A percentile compares a stretch with the other conserved stretches of the same genome.
phyloP scores from a whole-genome alignment of 148 eudicot genomes.

The Nepenthes mirabilis region DNA sequence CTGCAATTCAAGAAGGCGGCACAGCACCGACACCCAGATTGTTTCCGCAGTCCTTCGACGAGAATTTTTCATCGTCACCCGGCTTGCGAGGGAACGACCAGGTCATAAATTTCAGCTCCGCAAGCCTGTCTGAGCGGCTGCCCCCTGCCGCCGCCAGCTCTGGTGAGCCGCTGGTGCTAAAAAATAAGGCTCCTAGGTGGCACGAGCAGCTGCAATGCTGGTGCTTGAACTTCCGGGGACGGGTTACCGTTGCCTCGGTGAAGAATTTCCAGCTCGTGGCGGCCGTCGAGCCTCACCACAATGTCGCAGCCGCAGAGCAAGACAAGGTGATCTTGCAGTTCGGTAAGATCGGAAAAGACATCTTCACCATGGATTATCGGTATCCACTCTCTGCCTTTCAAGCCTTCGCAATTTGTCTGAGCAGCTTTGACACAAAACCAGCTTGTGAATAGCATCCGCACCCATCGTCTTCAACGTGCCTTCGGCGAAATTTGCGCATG shows the following conservation, averaged over 20 bases:
- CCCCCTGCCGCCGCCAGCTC: slow-evolving; percentile 7
- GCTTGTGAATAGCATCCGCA: slow-evolving; percentile 54
- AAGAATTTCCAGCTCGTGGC: slow-evolving; percentile 96
- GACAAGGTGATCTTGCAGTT: slow-evolving; percentile 79
- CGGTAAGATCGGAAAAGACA: slow-evolving; percentile 83
- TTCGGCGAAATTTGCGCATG: too few species aligned
- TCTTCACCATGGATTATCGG: slow-evolving; percentile 90
- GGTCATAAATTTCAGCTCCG: slow-evolving; percentile 25
- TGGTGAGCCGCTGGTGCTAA: slow-evolving; percentile 47
- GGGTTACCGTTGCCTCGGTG: slow-evolving; percentile 89
- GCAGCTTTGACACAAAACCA: slow-evolving; percentile 91
- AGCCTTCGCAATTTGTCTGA: slow-evolving; percentile 84
- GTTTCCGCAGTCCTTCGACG: slow-evolving; percentile 35
- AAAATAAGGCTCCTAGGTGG: slow-evolving; percentile 91
- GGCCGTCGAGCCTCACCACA: slow-evolving; percentile 57
- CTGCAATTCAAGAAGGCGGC: slow-evolving; percentile 85
- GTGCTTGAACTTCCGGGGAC: slow-evolving; percentile 85
- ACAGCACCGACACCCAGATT: slow-evolving; percentile 76
- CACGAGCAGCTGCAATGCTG: slow-evolving; percentile 93
- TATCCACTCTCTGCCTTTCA: slow-evolving; percentile 88
- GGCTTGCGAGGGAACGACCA: slow-evolving; percentile 28
- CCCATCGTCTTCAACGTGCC: neutral
- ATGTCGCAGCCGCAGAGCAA: slow-evolving; percentile 52
- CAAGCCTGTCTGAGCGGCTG: slow-evolving; percentile 11
- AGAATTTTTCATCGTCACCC: slow-evolving; percentile 16